phyloP scores from a whole-genome alignment of 208 protist species.

The Acanthamoeba sp. region DNA sequence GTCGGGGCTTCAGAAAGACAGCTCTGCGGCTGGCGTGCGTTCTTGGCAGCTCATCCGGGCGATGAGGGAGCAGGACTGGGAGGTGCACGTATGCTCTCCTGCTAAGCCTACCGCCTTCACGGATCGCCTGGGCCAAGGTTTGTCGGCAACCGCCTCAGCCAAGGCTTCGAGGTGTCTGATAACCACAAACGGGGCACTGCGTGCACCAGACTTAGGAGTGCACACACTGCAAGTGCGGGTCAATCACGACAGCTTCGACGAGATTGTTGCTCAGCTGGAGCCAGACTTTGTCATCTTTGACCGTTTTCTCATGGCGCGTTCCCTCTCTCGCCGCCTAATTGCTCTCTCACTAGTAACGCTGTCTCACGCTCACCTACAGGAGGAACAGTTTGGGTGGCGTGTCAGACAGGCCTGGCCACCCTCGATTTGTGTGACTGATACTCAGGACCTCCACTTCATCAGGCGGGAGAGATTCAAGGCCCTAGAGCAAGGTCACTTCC shows the following conservation, averaged over 20 bases:
- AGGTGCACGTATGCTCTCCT: slow-evolving; percentile 44
- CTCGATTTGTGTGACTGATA: slow-evolving; percentile 40
- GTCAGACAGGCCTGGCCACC: not conserved
- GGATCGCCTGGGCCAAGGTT: not conserved
- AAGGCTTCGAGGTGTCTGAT: too few species aligned
- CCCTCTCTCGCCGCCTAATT: not conserved
- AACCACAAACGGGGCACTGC: not conserved
- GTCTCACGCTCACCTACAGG: not conserved
- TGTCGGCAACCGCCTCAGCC: too few species aligned
- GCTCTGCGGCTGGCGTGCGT: slow-evolving; percentile 56
- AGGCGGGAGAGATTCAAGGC: slow-evolving; percentile 1
- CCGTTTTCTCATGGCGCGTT: slow-evolving; percentile 47
- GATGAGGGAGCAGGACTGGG: slow-evolving; percentile 42
- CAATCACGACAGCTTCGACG: slow-evolving; percentile 61
- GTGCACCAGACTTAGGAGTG: not conserved
- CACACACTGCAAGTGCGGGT: slow-evolving; percentile 17
- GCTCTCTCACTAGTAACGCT: not conserved
- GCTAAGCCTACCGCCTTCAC: slow-evolving; percentile 42
- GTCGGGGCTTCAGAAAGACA: slow-evolving; percentile 27
- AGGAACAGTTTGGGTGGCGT: slow-evolving; percentile 61
- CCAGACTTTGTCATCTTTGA: slow-evolving; percentile 72
- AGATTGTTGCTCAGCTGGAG: not conserved
- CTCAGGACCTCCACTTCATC: slow-evolving; percentile 55
- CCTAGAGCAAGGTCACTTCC: slow-evolving; percentile 5
- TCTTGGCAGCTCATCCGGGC: slow-evolving; percentile 47